phyloP scores from a whole-genome alignment of 1,139 yeast genomes.

The Nakaseomyces kungkrabaensis region DNA sequence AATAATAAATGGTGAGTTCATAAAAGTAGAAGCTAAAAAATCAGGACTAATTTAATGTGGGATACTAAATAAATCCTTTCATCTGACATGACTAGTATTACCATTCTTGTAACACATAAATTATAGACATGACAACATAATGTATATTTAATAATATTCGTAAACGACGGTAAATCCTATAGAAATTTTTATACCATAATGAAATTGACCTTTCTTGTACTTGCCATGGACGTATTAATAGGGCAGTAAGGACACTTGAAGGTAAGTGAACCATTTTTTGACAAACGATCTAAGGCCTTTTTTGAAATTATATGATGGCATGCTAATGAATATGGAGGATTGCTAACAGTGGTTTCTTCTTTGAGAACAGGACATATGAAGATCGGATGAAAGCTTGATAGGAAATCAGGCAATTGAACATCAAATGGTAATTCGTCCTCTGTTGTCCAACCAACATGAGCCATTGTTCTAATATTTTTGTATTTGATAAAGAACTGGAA shows the following conservation, averaged over 20 bases:
- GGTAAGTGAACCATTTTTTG: slow-evolving; percentile 32
- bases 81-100: neutral
- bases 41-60: slow-evolving; percentile 9
- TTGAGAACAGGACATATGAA: slow-evolving; percentile 88
- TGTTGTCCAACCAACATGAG: slow-evolving; percentile 46
- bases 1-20: slow-evolving; percentile 38
- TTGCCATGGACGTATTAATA: slow-evolving; percentile 27
- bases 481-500: slow-evolving; percentile 66
- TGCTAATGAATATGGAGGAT: slow-evolving; percentile 55
- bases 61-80: neutral
- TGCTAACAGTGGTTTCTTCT: slow-evolving; percentile 58
- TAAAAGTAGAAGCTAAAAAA: slow-evolving; percentile 6
- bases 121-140: too few relatives aligned
- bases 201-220: slow-evolving; percentile 24
- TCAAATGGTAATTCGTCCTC: slow-evolving; percentile 52
- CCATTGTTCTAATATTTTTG: slow-evolving; percentile 35
- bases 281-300: slow-evolving; percentile 37
- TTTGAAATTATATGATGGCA: slow-evolving; percentile 55
- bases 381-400: slow-evolving; percentile 62
- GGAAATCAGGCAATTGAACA: slow-evolving; percentile 41
- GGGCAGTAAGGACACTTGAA: slow-evolving; percentile 70
- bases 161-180: neutral
- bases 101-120: too few relatives aligned
- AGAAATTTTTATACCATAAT: slow-evolving; percentile 16
- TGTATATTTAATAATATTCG: neutral